Conservation (phyloP, 2,329 filamentous ascomycete species). For the Xylaria sp. region DNA sequence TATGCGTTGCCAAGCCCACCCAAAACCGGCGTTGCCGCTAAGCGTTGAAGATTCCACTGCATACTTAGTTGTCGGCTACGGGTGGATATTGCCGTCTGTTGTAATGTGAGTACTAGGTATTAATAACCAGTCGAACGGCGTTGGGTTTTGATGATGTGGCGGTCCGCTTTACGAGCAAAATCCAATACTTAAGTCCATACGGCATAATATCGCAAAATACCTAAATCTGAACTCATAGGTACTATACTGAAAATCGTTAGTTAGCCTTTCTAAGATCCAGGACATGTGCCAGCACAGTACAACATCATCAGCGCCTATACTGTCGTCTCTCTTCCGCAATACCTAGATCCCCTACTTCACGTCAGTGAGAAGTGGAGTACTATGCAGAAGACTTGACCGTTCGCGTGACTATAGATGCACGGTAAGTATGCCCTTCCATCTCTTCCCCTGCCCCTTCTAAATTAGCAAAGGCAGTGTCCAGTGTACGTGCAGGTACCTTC, state of each 20-base stretch:
- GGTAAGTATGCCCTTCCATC: not conserved
- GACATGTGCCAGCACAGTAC: slow-evolving; percentile 3
- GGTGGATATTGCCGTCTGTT: slow-evolving; percentile 1
- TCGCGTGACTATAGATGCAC: not conserved
- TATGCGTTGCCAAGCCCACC: slow-evolving; percentile 24
- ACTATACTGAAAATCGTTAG: slow-evolving; percentile 13
- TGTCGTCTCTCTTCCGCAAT: not conserved
- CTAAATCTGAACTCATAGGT: not conserved
- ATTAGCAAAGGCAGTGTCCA: slow-evolving; percentile 14
- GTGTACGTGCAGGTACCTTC: slow-evolving; percentile 1
- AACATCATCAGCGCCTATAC: not conserved
- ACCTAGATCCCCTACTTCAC: not conserved
- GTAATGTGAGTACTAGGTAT: slow-evolving; percentile 2
- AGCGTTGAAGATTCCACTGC: slow-evolving; percentile 4
- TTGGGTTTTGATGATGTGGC: slow-evolving; percentile 27
- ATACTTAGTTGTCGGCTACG: not conserved
- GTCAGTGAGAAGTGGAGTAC: not conserved
- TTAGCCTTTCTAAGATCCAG: not conserved
- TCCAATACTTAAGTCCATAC: not conserved
- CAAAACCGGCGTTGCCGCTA: slow-evolving; percentile 26
- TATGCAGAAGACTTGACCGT: not conserved
- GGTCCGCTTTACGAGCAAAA: slow-evolving; percentile 7
- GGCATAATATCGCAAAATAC: slow-evolving; percentile 9
- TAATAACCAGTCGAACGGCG: not conserved
- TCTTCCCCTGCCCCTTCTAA: slow-evolving; percentile 24